These are phyloP conservation scores for Chlorella vulgaris DNA, from an alignment of 139 green algal species.

Conservation along the genomic window DNA sequence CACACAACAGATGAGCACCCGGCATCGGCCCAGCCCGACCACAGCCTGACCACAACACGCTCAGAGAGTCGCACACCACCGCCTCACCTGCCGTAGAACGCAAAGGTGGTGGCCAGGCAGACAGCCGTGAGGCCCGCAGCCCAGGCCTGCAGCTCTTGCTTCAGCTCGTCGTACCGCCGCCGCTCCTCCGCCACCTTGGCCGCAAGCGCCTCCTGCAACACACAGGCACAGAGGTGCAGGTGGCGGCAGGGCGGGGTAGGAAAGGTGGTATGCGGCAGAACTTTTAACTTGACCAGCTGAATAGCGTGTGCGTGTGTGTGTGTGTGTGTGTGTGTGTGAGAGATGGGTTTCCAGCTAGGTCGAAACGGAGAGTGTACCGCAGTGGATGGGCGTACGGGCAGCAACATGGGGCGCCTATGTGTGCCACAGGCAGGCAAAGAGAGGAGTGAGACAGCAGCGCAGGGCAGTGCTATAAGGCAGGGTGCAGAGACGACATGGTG, in stretches of 20 bases:
- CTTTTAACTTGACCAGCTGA: background rate
- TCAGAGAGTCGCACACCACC: background rate
- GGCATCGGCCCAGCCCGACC: slow-evolving; percentile 39
- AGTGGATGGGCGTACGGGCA: too few relatives aligned
- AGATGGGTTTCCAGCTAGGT: background rate
- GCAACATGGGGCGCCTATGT: too few relatives aligned
- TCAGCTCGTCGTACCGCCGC: slow-evolving; percentile 70
- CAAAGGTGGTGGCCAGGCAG: slow-evolving; percentile 52
- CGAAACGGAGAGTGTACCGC: too few relatives aligned
- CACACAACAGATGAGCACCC: slow-evolving; percentile 58
- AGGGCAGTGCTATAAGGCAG: background rate
- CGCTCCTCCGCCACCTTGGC: slow-evolving; percentile 36
- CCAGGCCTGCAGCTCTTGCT: slow-evolving; percentile 72
- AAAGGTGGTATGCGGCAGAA: background rate
- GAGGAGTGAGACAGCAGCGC: too few relatives aligned
- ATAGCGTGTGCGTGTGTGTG: background rate
- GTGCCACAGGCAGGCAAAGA: too few relatives aligned
- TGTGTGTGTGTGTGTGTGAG: background rate
- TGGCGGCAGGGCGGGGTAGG: background rate
- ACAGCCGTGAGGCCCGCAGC: slow-evolving; percentile 48
- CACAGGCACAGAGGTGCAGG: background rate
- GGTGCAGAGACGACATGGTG: background rate
- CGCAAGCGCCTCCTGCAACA: slow-evolving; percentile 34
- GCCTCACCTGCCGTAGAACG: slow-evolving; percentile 55
- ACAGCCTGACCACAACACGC: background rate